A percentile compares a stretch with the other conserved stretches of the same genome.
phyloP scores from a whole-genome alignment of 192 early-diverging fungal species.

The Coemansia nantahalensis region DNA sequence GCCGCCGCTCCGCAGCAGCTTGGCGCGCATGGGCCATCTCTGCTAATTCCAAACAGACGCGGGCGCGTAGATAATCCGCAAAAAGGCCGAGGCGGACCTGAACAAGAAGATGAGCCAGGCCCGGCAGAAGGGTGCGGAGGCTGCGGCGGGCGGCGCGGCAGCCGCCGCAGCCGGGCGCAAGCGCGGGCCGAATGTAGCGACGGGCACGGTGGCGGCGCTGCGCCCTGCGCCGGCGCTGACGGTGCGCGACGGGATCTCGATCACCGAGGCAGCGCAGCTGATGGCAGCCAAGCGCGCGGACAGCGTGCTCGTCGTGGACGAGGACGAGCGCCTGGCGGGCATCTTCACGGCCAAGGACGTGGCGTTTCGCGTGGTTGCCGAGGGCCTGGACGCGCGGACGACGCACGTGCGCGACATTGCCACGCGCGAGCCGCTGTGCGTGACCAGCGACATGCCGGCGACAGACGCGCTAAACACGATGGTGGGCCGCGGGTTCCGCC shows the following conservation, averaged over 20 bases:
- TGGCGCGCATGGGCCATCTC: too few species aligned
- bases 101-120: constrained; percentile 59
- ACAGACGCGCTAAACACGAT: constrained; percentile 80
- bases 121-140: constrained; percentile 27
- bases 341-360: constrained; percentile 99
- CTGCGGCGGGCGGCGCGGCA: constrained; percentile 14
- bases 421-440: constrained; percentile 88
- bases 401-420: constrained; percentile 83
- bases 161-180: constrained; percentile 20
- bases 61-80: constrained; percentile 69
- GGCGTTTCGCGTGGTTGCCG: constrained; percentile 91
- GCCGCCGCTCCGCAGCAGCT: neutral
- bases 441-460: constrained; percentile 75
- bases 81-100: constrained; percentile 71
- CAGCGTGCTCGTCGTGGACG: constrained; percentile 92
- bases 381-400: constrained; percentile 60
- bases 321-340: constrained; percentile 85
- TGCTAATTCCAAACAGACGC: too few species aligned
- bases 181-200: constrained; percentile 20
- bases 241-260: constrained; percentile 70
- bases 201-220: constrained; percentile 88
- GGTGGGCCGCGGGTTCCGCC: constrained; percentile 80
- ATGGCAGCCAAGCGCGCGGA: constrained; percentile 98
- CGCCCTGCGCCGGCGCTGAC: constrained; percentile 84
- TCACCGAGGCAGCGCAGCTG: constrained; percentile 82